A percentile compares a stretch with the other conserved stretches of the same genome.
phyloP scores from a whole-genome alignment of 139 green algal genomes.

The Yamagishiella unicocca region DNA sequence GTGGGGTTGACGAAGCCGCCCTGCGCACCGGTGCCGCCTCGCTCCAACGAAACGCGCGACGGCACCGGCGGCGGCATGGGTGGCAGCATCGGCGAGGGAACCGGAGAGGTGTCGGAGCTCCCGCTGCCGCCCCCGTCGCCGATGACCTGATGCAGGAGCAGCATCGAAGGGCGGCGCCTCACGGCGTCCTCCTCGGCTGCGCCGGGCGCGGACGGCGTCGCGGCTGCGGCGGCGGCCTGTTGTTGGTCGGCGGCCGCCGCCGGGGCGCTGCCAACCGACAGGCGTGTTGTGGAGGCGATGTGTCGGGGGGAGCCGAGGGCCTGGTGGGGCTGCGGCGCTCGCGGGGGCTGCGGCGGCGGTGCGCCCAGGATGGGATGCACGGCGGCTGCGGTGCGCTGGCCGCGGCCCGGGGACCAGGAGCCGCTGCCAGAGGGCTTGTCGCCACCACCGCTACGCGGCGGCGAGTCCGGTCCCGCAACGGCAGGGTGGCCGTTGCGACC shows the following conservation, averaged over 20 bases:
- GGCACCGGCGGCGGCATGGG: background rate
- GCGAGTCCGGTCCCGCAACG: background rate
- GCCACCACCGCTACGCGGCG: background rate
- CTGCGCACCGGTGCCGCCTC: background rate
- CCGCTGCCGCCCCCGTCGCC: background rate
- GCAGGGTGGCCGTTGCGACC: background rate
- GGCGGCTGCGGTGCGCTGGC: background rate
- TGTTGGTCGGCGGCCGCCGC: too few relatives aligned
- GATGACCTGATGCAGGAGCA: too few relatives aligned
- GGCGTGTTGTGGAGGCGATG: too few relatives aligned
- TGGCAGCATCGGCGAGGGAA: constrained; percentile 3
- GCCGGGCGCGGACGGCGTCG: background rate
- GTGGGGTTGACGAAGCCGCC: constrained; percentile 14
- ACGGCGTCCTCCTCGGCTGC: background rate
- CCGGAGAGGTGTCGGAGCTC: background rate
- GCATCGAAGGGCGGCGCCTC: too few relatives aligned
- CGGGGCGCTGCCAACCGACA: too few relatives aligned
- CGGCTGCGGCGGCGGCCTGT: background rate
- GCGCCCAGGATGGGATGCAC: background rate
- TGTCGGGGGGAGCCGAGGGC: background rate
- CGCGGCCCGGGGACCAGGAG: background rate
- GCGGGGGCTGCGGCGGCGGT: background rate
- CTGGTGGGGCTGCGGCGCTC: background rate
- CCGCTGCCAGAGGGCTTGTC: background rate
- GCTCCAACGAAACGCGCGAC: background rate